Conservation (phyloP, 2,329 filamentous ascomycete genomes). For the Penicillium expansum region DNA sequence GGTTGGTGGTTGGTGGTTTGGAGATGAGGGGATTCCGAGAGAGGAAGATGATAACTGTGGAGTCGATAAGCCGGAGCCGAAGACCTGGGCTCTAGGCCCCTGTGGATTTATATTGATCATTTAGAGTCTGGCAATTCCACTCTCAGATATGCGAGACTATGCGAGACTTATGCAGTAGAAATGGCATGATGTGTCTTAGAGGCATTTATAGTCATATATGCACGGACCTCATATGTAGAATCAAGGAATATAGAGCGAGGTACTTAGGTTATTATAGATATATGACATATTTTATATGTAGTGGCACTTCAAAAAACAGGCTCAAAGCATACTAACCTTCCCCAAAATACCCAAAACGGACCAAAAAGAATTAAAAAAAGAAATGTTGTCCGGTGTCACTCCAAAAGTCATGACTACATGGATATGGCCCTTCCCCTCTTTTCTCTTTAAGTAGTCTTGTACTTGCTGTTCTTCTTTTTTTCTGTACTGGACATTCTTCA, state of each 20-base stretch:
- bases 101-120: not conserved
- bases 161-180: not conserved
- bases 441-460: slow-evolving; percentile 8
- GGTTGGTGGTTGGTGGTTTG: not conserved
- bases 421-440: slow-evolving; percentile 5
- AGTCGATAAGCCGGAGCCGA: not conserved
- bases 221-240: not conserved
- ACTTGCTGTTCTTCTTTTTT: not conserved
- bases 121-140: not conserved
- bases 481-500: slow-evolving; percentile 23
- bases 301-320: not conserved
- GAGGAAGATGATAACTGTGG: not conserved
- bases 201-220: not conserved
- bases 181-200: not conserved
- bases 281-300: not conserved
- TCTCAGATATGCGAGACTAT: not conserved
- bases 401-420: slow-evolving; percentile 8
- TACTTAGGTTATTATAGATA: not conserved
- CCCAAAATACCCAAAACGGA: too few species aligned
- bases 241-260: not conserved
- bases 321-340: not conserved
- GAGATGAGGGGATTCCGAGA: not conserved
- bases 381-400: slow-evolving; percentile 1
- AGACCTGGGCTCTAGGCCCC: not conserved
- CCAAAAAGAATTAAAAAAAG: slow-evolving; percentile 4